A percentile compares a stretch with the other conserved stretches of the same genome.
Conservation (phyloP, 768 basidiomycete species). For the Gelatoporia subvermispora region DNA sequence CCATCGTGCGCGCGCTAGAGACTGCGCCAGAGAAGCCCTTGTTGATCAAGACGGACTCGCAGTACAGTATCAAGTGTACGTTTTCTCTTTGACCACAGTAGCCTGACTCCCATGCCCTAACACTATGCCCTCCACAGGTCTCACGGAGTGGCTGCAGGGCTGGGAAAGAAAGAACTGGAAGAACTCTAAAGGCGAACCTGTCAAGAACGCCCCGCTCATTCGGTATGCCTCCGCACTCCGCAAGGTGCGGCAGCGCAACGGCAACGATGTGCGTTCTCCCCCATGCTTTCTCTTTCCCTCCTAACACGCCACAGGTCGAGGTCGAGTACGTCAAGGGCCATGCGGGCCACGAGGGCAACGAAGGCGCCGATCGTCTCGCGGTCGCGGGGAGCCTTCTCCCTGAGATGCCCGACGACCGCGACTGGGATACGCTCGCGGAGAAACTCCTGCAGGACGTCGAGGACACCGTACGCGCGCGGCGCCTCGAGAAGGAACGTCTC, state of each 20-base stretch:
- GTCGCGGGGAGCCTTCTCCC: constrained; percentile 47
- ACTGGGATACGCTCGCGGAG: constrained; percentile 43
- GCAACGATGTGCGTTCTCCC: constrained; percentile 43
- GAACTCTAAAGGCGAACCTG: constrained; percentile 43
- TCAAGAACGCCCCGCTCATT: constrained; percentile 73
- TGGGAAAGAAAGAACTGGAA: constrained; percentile 58
- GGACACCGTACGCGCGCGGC: neutral
- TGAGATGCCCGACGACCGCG: constrained; percentile 39
- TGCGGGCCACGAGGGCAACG: constrained; percentile 74
- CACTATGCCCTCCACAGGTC: constrained; percentile 38
- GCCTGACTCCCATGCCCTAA: neutral
- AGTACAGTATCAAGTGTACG: constrained; percentile 77
- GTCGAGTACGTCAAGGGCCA: constrained; percentile 80
- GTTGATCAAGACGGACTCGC: constrained; percentile 80
- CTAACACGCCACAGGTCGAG: constrained; percentile 9
- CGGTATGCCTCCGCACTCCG: constrained; percentile 64
- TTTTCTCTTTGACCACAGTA: constrained; percentile 7
- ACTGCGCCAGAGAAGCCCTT: constrained; percentile 58
- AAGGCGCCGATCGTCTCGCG: constrained; percentile 77
- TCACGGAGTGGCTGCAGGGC: constrained; percentile 59
- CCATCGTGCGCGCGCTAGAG: constrained; percentile 79
- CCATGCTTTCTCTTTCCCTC: neutral
- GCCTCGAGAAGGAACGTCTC: neutral
- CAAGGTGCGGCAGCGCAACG: constrained; percentile 41
- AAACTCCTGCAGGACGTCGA: neutral